Percentiles rank a stretch among this genome's conserved stretches.
These are phyloP conservation scores for Diplodia sapinea DNA, from an alignment of 2,329 filamentous ascomycete species.

Conservation along the genomic window DNA sequence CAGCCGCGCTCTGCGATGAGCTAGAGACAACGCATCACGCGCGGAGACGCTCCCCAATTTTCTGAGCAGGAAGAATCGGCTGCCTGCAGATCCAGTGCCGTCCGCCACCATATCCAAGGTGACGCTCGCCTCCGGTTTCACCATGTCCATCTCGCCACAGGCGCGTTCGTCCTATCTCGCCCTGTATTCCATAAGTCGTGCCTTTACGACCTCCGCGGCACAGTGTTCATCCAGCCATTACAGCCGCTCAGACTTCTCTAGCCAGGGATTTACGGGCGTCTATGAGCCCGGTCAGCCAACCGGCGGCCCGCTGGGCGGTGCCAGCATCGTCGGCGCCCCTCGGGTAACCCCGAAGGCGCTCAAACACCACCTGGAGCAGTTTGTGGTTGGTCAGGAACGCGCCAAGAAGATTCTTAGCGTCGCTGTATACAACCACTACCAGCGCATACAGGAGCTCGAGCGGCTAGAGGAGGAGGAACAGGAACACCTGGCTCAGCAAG, in stretches of 20 bases:
- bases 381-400: conserved; percentile 93
- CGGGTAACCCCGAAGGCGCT: conserved; percentile 68
- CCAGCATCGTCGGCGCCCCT: conserved; percentile 62
- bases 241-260: conserved; percentile 66
- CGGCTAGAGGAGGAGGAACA: conserved; percentile 80
- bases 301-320: conserved; percentile 65
- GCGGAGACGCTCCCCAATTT: conserved; percentile 13
- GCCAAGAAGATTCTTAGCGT: conserved; percentile 93
- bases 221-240: conserved; percentile 56
- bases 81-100: conserved; percentile 12
- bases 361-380: conserved; percentile 92
- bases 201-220: conserved; percentile 46
- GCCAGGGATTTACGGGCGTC: conserved; percentile 65
- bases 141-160: conserved; percentile 46
- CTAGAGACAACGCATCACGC: conserved; percentile 30
- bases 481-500: conserved; percentile 72
- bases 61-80: conserved; percentile 3
- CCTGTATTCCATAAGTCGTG: conserved; percentile 42
- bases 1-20: conserved; percentile 28
- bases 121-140: conserved; percentile 32
- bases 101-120: conserved; percentile 17
- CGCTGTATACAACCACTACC: conserved; percentile 96
- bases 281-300: conserved; percentile 69
- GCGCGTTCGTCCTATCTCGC: conserved; percentile 50
- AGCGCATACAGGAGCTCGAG: conserved; percentile 77